Percentiles rank a stretch among this genome's conserved stretches.
Conservation (phyloP, 2,329 filamentous ascomycete species). For the Fusarium sp. region DNA sequence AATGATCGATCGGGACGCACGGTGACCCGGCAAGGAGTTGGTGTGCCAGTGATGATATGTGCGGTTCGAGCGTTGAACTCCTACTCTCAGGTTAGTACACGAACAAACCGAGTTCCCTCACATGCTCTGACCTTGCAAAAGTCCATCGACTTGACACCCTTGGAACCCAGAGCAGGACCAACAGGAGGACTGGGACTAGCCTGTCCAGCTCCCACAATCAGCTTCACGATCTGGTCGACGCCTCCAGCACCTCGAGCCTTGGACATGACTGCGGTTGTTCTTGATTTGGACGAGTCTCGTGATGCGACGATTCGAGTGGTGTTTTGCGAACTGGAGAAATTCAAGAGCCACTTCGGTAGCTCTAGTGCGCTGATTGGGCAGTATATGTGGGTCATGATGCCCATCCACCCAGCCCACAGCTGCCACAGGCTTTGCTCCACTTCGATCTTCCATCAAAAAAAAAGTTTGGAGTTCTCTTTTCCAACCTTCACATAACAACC, state of each 20-base stretch:
- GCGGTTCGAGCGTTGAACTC: conserved; percentile 97
- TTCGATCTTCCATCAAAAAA: conserved; percentile 35
- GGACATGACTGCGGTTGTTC: conserved; percentile 60
- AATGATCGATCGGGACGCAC: conserved; percentile 95
- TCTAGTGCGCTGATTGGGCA: conserved; percentile 42
- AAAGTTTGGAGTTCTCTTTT: conserved; percentile 30
- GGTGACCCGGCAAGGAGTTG: conserved; percentile 89
- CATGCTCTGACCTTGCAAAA: conserved; percentile 87
- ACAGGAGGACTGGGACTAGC: conserved; percentile 95
- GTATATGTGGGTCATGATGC: conserved; percentile 13
- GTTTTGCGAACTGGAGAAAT: conserved; percentile 47
- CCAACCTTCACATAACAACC: not conserved
- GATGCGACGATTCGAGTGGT: conserved; percentile 8
- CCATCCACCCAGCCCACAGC: conserved; percentile 39
- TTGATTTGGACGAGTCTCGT: conserved; percentile 22
- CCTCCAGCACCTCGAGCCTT: conserved; percentile 58
- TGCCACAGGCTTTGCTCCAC: not conserved
- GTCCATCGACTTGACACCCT: conserved; percentile 99
- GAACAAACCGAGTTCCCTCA: not conserved
- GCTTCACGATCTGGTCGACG: conserved; percentile 86
- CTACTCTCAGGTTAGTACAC: conserved; percentile 59
- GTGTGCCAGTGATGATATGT: conserved; percentile 83
- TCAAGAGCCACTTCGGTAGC: conserved; percentile 24
- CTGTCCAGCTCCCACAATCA: conserved; percentile 96
- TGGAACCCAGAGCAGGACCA: conserved; percentile 94